These are phyloP conservation scores for Mycena sp. DNA, from an alignment of 1,284 basidiomycete species.

Conservation along the genomic window DNA sequence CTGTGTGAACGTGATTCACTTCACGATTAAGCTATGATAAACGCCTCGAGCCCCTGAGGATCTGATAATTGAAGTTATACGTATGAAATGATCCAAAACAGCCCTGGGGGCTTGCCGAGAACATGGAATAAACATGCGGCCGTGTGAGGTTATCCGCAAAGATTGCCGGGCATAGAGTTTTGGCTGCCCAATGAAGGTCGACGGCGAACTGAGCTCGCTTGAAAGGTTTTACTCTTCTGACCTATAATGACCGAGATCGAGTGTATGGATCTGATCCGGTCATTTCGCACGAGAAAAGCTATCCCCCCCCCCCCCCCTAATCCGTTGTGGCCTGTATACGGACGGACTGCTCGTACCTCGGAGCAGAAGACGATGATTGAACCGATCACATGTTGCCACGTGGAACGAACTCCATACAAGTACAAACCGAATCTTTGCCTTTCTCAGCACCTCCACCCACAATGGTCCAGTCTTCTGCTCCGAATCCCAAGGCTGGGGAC, in stretches of 20 bases:
- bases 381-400: background rate
- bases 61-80: constrained; percentile 19
- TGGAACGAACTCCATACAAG: background rate
- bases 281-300: constrained; percentile 11
- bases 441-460: background rate
- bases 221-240: constrained; percentile 6
- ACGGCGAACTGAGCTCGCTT: constrained; percentile 19
- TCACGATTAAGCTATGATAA: constrained; percentile 17
- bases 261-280: constrained; percentile 9
- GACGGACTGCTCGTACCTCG: constrained; percentile 4
- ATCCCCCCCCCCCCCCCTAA: too few species aligned
- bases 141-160: constrained; percentile 18
- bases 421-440: background rate
- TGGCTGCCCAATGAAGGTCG: background rate
- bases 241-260: background rate
- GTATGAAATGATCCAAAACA: background rate
- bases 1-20: constrained; percentile 7
- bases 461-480: background rate
- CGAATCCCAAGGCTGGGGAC: constrained; percentile 7
- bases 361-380: background rate
- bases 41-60: constrained; percentile 12
- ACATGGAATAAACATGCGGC: constrained; percentile 1
- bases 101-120: background rate
- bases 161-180: constrained; percentile 9
- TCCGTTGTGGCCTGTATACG: constrained; percentile 2